These are phyloP conservation scores for Alternaria brassicicola DNA, from an alignment of 2,329 filamentous ascomycete species.

Conservation along the genomic window DNA sequence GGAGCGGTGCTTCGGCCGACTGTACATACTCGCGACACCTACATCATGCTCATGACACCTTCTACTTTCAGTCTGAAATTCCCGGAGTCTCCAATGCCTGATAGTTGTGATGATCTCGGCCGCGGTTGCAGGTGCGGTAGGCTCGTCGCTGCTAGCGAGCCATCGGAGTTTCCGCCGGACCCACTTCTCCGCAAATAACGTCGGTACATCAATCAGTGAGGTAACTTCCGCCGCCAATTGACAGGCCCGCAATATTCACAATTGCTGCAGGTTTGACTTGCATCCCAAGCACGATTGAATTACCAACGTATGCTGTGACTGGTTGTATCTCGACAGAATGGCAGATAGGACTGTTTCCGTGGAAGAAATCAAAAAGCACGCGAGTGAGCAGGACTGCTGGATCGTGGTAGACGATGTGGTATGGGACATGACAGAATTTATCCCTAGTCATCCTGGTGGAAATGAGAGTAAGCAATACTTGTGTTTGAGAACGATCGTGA, in stretches of 20 bases:
- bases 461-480: conserved; percentile 30
- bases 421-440: conserved; percentile 69
- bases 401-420: conserved; percentile 69
- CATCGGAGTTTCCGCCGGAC: conserved; percentile 12
- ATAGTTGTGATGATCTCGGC: background rate
- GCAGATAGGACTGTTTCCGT: background rate
- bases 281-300: background rate
- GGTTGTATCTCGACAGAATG: background rate
- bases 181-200: conserved; percentile 9
- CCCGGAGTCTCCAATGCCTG: background rate
- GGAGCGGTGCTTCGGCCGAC: conserved; percentile 3
- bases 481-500: background rate
- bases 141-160: background rate
- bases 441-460: conserved; percentile 64
- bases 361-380: background rate
- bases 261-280: background rate
- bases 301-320: background rate
- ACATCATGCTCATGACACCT: background rate
- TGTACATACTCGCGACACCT: background rate
- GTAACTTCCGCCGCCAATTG: background rate
- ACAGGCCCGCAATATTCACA: background rate
- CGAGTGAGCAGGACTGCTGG: conserved; percentile 55
- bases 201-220: conserved; percentile 8
- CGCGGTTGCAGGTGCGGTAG: background rate
- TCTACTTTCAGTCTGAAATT: background rate